These are phyloP conservation scores for Ophiostoma montium DNA, from an alignment of 2,329 filamentous ascomycete genomes.

Conservation along the genomic window DNA sequence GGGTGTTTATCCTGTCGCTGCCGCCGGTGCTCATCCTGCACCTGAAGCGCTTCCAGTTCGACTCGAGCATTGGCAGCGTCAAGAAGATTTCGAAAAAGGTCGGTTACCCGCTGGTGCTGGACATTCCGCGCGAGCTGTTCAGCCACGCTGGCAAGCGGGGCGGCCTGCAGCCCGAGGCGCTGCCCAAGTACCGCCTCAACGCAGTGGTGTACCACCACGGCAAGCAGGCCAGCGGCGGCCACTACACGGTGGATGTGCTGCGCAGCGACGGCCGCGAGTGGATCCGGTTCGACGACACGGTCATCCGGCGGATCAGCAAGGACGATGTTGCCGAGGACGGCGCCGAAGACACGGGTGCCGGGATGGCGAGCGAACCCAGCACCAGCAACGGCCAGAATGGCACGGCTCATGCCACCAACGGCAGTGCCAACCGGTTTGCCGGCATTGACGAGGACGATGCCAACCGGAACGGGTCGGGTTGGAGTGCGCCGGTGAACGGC, in stretches of 20 bases:
- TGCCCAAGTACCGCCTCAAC: constrained; percentile 74
- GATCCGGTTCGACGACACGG: constrained; percentile 90
- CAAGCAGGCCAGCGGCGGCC: constrained; percentile 87
- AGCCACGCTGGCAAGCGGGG: constrained; percentile 53
- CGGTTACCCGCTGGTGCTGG: constrained; percentile 85
- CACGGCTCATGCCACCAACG: constrained; percentile 12
- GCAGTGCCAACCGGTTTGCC: constrained; percentile 65
- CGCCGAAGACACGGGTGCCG: constrained; percentile 48
- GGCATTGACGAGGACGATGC: constrained; percentile 51
- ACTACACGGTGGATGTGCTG: constrained; percentile 95
- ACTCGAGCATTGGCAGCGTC: constrained; percentile 63
- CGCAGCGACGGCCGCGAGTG: constrained; percentile 91
- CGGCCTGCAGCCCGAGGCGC: constrained; percentile 32
- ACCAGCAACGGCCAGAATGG: not conserved
- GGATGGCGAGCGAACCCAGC: constrained; percentile 28
- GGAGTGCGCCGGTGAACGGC: constrained; percentile 46
- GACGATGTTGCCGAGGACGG: constrained; percentile 78
- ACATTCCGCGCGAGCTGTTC: constrained; percentile 83
- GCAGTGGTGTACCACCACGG: constrained; percentile 95
- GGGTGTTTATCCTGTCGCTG: constrained; percentile 83
- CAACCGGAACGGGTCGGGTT: constrained; percentile 51
- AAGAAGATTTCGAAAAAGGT: constrained; percentile 99
- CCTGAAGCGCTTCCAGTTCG: constrained; percentile 94
- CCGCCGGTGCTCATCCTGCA: constrained; percentile 89
- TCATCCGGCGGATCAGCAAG: constrained; percentile 69